phyloP scores from a whole-genome alignment of 495 filamentous ascomycete genomes.

The Glutinoglossum americanum region DNA sequence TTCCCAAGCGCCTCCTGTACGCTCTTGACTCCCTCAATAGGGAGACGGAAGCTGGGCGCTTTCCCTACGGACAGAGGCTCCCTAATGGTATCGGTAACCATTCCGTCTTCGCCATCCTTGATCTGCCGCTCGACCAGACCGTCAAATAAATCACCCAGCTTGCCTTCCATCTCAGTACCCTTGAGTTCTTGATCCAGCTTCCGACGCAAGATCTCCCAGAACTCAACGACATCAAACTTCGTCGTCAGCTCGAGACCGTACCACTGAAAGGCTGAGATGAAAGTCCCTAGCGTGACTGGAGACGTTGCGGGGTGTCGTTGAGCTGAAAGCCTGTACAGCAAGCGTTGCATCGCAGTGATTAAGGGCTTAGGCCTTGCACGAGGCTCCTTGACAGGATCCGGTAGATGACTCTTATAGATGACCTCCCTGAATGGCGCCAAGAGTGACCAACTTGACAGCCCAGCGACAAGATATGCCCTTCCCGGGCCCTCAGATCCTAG shows the following conservation, averaged over 20 bases:
- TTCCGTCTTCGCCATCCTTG: constrained; percentile 1
- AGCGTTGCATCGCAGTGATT: constrained; percentile 12
- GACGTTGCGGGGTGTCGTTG: constrained; percentile 1
- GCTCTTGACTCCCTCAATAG: constrained; percentile 9
- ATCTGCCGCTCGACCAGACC: constrained; percentile 14
- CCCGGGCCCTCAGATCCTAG: constrained; percentile 26
- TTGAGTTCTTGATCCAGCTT: constrained; percentile 29
- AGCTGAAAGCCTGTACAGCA: constrained; percentile 6
- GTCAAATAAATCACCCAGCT: constrained; percentile 23
- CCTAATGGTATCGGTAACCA: neutral
- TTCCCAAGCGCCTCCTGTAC: constrained; percentile 14
- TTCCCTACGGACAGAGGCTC: neutral
- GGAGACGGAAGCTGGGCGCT: constrained; percentile 11
- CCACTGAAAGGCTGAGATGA: constrained; percentile 21
- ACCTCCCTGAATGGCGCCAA: constrained; percentile 35
- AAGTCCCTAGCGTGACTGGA: neutral
- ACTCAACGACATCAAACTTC: constrained; percentile 27
- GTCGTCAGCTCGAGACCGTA: constrained; percentile 23
- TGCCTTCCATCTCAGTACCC: constrained; percentile 21
- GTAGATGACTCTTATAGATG: constrained; percentile 26
- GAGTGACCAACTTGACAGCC: constrained; percentile 35
- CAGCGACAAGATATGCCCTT: constrained; percentile 29
- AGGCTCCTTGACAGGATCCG: constrained; percentile 27
- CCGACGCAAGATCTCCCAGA: constrained; percentile 31
- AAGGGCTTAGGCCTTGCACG: constrained; percentile 26